Evolutionary conservation across 73 alveolate species (phyloP).

Genomic region (Tetrahymena elliotti): DNA sequence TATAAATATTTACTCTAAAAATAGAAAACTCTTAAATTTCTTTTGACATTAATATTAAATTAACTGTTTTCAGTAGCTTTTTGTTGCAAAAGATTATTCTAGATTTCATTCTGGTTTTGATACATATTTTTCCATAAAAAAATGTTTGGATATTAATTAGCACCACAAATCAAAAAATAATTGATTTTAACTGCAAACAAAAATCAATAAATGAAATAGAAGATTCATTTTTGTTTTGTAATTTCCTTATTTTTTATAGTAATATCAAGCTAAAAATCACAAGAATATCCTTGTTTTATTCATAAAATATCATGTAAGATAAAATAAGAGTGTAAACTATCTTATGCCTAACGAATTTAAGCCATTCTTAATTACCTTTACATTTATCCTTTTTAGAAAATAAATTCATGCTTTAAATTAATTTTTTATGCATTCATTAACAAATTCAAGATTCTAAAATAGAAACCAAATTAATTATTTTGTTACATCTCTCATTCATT

Average conservation of each 20-base stretch:
- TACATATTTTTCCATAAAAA: neutral
- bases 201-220: neutral
- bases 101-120: neutral
- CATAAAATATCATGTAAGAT: too few relatives aligned
- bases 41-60: too few relatives aligned
- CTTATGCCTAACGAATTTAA: neutral
- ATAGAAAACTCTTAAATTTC: too few relatives aligned
- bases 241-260: neutral
- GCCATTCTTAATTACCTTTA: too few relatives aligned
- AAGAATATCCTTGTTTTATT: neutral
- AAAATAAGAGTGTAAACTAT: neutral
- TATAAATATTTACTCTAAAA: too few relatives aligned
- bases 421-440: too few relatives aligned
- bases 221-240: neutral
- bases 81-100: neutral
- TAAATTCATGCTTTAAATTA: neutral
- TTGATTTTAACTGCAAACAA: neutral
- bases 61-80: neutral
- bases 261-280: neutral
- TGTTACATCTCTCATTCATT: neutral
- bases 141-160: too few relatives aligned
- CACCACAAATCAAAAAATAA: neutral
- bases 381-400: neutral
- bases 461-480: neutral
- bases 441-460: neutral